phyloP scores from a whole-genome alignment of 495 filamentous ascomycete genomes.

The Sabuloglossum arenarium region DNA sequence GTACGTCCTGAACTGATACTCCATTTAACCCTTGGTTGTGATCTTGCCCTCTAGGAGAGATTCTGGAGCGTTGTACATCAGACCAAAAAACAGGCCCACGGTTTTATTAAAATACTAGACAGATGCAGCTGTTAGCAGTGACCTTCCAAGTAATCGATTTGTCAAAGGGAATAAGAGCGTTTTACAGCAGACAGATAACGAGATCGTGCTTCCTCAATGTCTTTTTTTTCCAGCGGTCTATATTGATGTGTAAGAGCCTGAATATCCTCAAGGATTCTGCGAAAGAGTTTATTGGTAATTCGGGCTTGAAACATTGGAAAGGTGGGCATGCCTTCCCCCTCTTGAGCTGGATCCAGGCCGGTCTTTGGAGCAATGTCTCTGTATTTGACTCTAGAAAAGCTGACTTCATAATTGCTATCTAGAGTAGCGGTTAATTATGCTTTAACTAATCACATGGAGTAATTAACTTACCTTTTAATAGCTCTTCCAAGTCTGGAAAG shows the following conservation, averaged over 20 bases:
- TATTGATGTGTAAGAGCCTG: background rate
- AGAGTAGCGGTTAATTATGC: background rate
- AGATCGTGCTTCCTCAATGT: background rate
- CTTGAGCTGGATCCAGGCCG: background rate
- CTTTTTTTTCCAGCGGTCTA: background rate
- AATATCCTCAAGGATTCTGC: background rate
- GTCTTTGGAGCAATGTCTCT: background rate
- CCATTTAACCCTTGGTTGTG: background rate
- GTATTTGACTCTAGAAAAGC: background rate
- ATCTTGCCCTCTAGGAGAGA: background rate
- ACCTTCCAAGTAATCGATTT: background rate
- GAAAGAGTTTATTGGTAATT: background rate
- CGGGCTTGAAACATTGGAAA: background rate
- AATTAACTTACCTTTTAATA: background rate
- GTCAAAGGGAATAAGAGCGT: background rate
- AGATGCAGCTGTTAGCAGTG: background rate
- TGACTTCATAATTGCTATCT: background rate
- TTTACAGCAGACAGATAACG: background rate
- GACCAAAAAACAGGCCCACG: background rate
- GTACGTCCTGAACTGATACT: background rate
- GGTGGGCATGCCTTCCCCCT: background rate
- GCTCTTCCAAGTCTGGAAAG: background rate
- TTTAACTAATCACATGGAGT: background rate
- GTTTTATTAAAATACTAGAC: background rate
- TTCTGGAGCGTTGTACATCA: background rate